A percentile compares a stretch with the other conserved stretches of the same genome.
Evolutionary conservation across 2,329 filamentous ascomycete species (phyloP).

Genomic region (Ascochyta fabae): DNA sequence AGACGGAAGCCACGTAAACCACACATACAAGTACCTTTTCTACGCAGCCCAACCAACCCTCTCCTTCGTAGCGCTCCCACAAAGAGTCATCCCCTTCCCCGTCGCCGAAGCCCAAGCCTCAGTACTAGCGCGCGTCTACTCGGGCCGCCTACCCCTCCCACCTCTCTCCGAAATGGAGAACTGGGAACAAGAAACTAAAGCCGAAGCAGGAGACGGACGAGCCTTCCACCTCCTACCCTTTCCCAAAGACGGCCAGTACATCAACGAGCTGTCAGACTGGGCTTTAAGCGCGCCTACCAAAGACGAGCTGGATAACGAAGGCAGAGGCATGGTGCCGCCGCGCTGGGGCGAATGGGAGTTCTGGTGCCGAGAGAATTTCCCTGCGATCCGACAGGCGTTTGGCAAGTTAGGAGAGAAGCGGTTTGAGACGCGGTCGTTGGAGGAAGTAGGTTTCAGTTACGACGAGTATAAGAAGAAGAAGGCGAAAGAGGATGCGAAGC

Average conservation of each 20-base stretch:
- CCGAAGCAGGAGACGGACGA: constrained; percentile 55
- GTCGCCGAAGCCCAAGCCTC: constrained; percentile 80
- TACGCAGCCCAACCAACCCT: constrained; percentile 77
- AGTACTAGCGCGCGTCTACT: constrained; percentile 77
- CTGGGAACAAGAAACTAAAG: constrained; percentile 65
- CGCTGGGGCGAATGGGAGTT: constrained; percentile 73
- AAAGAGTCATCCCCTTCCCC: constrained; percentile 88
- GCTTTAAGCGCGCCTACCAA: constrained; percentile 53
- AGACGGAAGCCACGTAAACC: constrained; percentile 72
- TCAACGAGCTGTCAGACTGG: constrained; percentile 73
- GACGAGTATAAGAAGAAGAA: constrained; percentile 36
- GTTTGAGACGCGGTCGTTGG: constrained; percentile 65
- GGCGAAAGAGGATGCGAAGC: constrained; percentile 10
- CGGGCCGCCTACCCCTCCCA: constrained; percentile 72
- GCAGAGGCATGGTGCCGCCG: constrained; percentile 70
- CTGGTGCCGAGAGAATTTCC: constrained; percentile 74
- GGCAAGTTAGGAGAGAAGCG: constrained; percentile 66
- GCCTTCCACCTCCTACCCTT: constrained; percentile 63
- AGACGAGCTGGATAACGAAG: constrained; percentile 51
- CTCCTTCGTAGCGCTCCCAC: constrained; percentile 75
- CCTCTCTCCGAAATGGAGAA: constrained; percentile 66
- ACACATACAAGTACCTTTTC: constrained; percentile 81
- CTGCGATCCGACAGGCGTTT: constrained; percentile 75
- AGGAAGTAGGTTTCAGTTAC: constrained; percentile 75
- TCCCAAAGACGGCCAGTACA: constrained; percentile 70